Evolutionary conservation across 192 early-diverging fungal genomes (phyloP), one percentile per base, ranked within the genome.

Genomic region (Chytriomyces sp.): DNA sequence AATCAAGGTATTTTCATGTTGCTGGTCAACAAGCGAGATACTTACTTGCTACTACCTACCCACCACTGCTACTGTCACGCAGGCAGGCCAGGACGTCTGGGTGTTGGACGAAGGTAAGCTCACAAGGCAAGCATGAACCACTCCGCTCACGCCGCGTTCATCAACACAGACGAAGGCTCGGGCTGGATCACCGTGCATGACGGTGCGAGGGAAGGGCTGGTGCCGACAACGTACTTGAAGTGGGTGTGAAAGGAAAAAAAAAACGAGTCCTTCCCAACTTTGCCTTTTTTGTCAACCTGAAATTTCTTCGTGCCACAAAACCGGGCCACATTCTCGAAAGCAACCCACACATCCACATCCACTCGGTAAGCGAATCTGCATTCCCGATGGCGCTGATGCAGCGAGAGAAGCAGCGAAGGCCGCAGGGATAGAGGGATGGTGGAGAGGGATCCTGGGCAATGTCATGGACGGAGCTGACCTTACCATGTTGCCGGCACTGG

Each of bases 161-260:
- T 50, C 20, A 65, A 48, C 24, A 57, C 23, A 64, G 80, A 81
- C 84, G 90, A 88, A 70, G 90, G 86, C 2, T 81, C 85, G 8
- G 90, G 90, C 1, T 91, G 90, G 90, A 79, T 88, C 2, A 89
- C 82, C 61, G 87, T 90, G 64, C 43, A 66, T 26, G 68, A 82
- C 67, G 81, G 81, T 11, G 67, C 24, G 48, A 49, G 50, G 18
- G 77, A 82, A 60, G 81, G 81, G n/a, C 60, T 82, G 45, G 73
- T 82, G 64, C 81, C 81, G 8, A 74, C 81, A n/a, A 45, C 81
- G 13, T 82, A 82, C 66, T 43, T 81, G 20, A 48, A 48, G 23
- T 75, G 71, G 71, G 10, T 20, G 35, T 20, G 50, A 70, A 70
- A 59, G 53, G 26, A 57, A 18, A 70, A 70, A 28, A 64, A 64